Evolutionary conservation across 2,329 filamentous ascomycete species (phyloP), one percentile per base, ranked within the genome.

Genomic region (Fusarium cyanostomum): DNA sequence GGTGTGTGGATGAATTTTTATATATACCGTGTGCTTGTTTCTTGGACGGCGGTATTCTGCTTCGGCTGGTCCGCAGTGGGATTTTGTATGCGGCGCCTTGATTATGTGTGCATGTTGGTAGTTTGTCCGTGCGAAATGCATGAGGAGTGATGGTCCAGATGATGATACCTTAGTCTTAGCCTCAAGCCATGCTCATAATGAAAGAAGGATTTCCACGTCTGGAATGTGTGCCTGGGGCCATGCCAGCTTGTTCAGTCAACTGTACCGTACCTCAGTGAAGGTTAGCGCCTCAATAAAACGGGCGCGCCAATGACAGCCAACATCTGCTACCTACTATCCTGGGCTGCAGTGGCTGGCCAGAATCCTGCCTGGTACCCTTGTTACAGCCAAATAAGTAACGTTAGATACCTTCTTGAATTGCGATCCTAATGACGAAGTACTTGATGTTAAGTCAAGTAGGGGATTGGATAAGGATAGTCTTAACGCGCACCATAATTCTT

Each of bases 31-130:
- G 55, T 58, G 52, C 54, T 67, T 64, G 58, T 60, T 62, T 65
- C 49, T 67, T 56, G 62, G 57, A 60, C 37, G 62, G 65, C 59
- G 59, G 70, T 66, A 59, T 66, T 68, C 71, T 72, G 67, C 73
- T 72, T 68, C 72, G 73, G 73, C 73, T 74, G 73, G 73, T 66
- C 72, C 73, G 73, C 59, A 57, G 72, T 69, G 61, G 66, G 62
- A 71, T 56, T 57, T 59, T 61, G 42, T 57, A 59, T 61, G 67
- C 41, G 63, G 53, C 45, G 64, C 48, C 59, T 67, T 56, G 59
- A 62, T 63, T 64, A 61, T 56, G 59, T 62, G 64, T 57, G 67
- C 53, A 66, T 61, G 59, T 49, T 58, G 59, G 37, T 59, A 66
- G 62, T 56, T 51, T 57, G 53, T 48, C 37, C 41, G 45, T 54